Percentiles rank a stretch among this genome's conserved stretches.
These are phyloP conservation scores for Mycena venus DNA, from an alignment of 768 basidiomycete genomes.

Conservation along the genomic window DNA sequence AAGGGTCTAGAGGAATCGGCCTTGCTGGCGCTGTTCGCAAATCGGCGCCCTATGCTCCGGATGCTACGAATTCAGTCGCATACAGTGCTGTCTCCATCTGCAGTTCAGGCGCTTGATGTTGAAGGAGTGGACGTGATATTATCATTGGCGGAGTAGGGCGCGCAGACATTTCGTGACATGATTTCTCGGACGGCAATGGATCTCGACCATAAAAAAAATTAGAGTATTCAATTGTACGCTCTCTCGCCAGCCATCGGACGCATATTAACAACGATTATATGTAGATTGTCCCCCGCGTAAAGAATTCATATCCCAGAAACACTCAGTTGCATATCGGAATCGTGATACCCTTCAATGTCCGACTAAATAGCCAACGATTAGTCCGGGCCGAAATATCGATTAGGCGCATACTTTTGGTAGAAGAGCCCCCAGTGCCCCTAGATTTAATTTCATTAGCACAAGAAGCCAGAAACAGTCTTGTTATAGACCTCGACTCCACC, in stretches of 20 bases:
- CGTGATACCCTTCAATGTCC: conserved; percentile 78
- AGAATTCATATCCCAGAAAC: too few relatives aligned
- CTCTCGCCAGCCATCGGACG: too few relatives aligned
- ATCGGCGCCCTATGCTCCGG: neutral
- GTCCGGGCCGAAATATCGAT: neutral
- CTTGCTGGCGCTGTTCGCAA: neutral
- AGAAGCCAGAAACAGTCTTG: too few relatives aligned
- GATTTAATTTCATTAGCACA: neutral
- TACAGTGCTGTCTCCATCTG: neutral
- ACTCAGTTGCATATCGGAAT: conserved; percentile 67
- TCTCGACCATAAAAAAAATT: too few relatives aligned
- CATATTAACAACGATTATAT: too few relatives aligned
- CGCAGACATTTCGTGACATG: too few relatives aligned
- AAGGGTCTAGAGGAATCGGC: neutral
- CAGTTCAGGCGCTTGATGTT: neutral
- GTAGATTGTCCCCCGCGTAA: too few relatives aligned
- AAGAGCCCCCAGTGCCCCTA: conserved; percentile 78
- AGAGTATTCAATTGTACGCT: too few relatives aligned
- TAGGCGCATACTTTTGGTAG: conserved; percentile 60
- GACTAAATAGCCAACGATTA: conserved; percentile 54
- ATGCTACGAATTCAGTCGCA: neutral
- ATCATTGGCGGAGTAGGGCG: too few relatives aligned
- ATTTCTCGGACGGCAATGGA: too few relatives aligned
- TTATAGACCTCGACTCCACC: conserved; percentile 59
- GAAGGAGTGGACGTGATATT: neutral